Conservation (phyloP, 2,329 filamentous ascomycete genomes). For the Colletotrichum eleusines region DNA sequence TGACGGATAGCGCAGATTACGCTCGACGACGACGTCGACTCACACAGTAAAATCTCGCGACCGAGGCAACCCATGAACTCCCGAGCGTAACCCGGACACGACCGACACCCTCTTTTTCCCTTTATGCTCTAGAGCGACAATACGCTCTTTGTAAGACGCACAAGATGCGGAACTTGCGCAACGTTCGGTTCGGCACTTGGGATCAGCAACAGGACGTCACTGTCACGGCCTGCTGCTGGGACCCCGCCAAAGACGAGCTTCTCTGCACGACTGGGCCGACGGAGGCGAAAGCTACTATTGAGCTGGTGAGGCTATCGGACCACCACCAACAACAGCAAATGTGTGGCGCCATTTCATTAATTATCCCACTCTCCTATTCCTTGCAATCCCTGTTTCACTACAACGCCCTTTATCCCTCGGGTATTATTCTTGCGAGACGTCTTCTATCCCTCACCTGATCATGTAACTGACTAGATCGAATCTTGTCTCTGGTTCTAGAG, state of each 20-base stretch:
- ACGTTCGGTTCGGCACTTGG: slow-evolving; percentile 77
- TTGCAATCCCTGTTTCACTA: slow-evolving; percentile 4
- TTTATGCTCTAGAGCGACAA: slow-evolving; percentile 12
- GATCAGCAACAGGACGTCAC: slow-evolving; percentile 61
- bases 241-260: slow-evolving; percentile 80
- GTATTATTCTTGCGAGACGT: not conserved
- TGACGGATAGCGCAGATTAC: not conserved
- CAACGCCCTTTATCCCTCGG: not conserved
- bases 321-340: slow-evolving; percentile 52
- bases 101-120: not conserved
- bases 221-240: slow-evolving; percentile 87
- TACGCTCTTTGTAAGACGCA: slow-evolving; percentile 15
- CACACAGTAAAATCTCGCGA: slow-evolving; percentile 21
- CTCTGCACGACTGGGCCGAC: slow-evolving; percentile 89
- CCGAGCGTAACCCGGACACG: slow-evolving; percentile 11
- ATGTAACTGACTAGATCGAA: not conserved
- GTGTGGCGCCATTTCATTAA: slow-evolving; percentile 51
- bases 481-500: not conserved
- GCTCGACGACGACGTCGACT: slow-evolving; percentile 22
- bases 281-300: slow-evolving; percentile 75
- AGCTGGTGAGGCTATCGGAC: slow-evolving; percentile 71
- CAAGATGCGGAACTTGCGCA: slow-evolving; percentile 88
- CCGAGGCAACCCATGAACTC: slow-evolving; percentile 10
- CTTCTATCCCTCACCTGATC: no score
- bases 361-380: slow-evolving; percentile 2